phyloP scores from a whole-genome alignment of 1,284 basidiomycete genomes.

The Porodaedalea pini region DNA sequence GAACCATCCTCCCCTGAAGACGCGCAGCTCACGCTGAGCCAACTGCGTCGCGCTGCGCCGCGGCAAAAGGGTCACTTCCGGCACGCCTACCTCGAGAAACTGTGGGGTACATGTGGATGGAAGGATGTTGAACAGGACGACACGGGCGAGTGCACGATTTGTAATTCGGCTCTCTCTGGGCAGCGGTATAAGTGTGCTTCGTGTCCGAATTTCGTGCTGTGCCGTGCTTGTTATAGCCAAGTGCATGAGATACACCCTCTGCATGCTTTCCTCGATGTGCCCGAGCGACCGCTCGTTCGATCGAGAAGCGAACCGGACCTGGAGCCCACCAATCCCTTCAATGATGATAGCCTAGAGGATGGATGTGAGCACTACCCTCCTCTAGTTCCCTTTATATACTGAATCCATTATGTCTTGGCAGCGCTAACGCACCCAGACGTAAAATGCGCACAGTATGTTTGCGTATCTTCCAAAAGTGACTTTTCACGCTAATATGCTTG shows the following conservation, averaged over 20 bases:
- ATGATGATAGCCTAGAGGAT: slow-evolving; percentile 48
- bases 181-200: slow-evolving; percentile 83
- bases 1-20: slow-evolving; percentile 41
- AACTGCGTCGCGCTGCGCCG: slow-evolving; percentile 62
- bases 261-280: slow-evolving; percentile 78
- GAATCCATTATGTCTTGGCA: slow-evolving; percentile 27
- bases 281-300: slow-evolving; percentile 48
- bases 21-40: slow-evolving; percentile 23
- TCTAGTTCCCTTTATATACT: slow-evolving; percentile 8
- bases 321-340: slow-evolving; percentile 23
- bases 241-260: slow-evolving; percentile 87
- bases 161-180: slow-evolving; percentile 53
- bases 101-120: slow-evolving; percentile 81
- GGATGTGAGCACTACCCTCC: slow-evolving; percentile 46
- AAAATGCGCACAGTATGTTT: slow-evolving; percentile 73
- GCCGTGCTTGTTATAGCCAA: slow-evolving; percentile 69
- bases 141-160: slow-evolving; percentile 72
- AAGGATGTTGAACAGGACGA: slow-evolving; percentile 83
- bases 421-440: slow-evolving; percentile 71
- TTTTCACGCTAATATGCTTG: slow-evolving; percentile 6
- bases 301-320: slow-evolving; percentile 41
- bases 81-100: slow-evolving; percentile 81
- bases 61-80: slow-evolving; percentile 66
- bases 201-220: slow-evolving; percentile 76
- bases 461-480: neutral